Percentiles rank a stretch among this genome's conserved stretches.
Conservation (phyloP, 1,284 basidiomycete species). For the Ceratobasidium sp. region DNA sequence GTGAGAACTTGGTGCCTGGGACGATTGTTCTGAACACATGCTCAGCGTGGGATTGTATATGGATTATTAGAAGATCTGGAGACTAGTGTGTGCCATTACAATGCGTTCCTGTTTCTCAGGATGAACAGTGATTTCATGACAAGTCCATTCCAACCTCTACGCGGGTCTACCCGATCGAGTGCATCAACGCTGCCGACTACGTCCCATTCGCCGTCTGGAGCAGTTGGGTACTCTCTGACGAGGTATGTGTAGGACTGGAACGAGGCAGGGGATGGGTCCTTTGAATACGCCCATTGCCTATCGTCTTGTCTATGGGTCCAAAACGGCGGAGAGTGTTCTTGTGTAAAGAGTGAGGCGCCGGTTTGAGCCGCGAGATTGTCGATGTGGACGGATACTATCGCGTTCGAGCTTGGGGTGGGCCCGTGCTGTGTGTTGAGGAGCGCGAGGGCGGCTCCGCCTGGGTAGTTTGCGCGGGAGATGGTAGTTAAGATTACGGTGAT, state of each 20-base stretch:
- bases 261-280: conserved; percentile 21
- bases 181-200: conserved; percentile 15
- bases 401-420: conserved; percentile 48
- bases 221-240: conserved; percentile 5
- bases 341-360: conserved; percentile 88
- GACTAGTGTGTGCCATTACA: too few species aligned
- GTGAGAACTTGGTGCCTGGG: too few species aligned
- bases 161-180: conserved; percentile 11
- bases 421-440: conserved; percentile 51
- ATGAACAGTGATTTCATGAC: conserved; percentile 33
- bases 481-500: conserved; percentile 62
- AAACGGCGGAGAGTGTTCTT: conserved; percentile 66
- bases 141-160: conserved; percentile 3
- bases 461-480: conserved; percentile 82
- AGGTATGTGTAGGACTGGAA: conserved; percentile 25
- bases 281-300: conserved; percentile 40
- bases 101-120: conserved; percentile 21
- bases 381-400: conserved; percentile 63
- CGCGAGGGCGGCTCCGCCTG: conserved; percentile 80
- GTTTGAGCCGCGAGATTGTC: conserved; percentile 87
- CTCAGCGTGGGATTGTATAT: too few species aligned
- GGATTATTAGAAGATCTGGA: too few species aligned
- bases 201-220: conserved; percentile 15
- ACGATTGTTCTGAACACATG: background rate
- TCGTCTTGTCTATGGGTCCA: conserved; percentile 45